A percentile compares a stretch with the other conserved stretches of the same genome.
phyloP scores from a whole-genome alignment of 2,329 filamentous ascomycete genomes.

The Fusarium sp. region DNA sequence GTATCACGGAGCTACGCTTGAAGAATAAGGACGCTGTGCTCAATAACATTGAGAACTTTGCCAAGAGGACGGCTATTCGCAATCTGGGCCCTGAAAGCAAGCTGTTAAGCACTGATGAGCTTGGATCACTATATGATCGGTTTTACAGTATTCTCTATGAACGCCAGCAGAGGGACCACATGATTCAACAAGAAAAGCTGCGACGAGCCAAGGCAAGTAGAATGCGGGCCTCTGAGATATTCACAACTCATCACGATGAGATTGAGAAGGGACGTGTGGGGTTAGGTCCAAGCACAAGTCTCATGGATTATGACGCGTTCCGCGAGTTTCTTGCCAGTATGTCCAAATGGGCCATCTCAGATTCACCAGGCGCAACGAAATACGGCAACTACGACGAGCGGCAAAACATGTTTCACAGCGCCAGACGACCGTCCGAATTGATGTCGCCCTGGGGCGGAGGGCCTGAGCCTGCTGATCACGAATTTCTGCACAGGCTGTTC shows the following conservation, averaged over 20 bases:
- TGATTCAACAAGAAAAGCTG: conserved; percentile 80
- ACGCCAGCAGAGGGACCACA: conserved; percentile 82
- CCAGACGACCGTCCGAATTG: conserved; percentile 58
- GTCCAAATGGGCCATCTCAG: conserved; percentile 91
- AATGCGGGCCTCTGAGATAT: conserved; percentile 52
- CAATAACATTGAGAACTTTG: conserved; percentile 96
- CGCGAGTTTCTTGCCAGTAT: conserved; percentile 91
- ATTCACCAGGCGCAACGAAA: conserved; percentile 73
- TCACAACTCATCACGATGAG: conserved; percentile 56
- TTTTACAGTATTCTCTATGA: conserved; percentile 95
- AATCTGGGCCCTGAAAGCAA: conserved; percentile 98
- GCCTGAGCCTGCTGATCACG: conserved; percentile 85
- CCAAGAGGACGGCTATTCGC: conserved; percentile 94
- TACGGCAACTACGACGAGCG: conserved; percentile 59
- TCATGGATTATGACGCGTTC: conserved; percentile 98
- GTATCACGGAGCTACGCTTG: conserved; percentile 85
- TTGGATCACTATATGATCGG: conserved; percentile 90
- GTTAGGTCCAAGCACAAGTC: conserved; percentile 85
- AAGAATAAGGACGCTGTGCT: conserved; percentile 96
- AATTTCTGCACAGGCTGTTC: conserved; percentile 91
- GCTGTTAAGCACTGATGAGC: conserved; percentile 83
- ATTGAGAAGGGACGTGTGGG: conserved; percentile 89
- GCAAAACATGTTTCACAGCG: conserved; percentile 70
- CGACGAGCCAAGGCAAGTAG: conserved; percentile 71
- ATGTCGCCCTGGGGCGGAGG: conserved; percentile 66